Conservation (phyloP, 805 yeast genomes). For the Komagataella ulmi region DNA sequence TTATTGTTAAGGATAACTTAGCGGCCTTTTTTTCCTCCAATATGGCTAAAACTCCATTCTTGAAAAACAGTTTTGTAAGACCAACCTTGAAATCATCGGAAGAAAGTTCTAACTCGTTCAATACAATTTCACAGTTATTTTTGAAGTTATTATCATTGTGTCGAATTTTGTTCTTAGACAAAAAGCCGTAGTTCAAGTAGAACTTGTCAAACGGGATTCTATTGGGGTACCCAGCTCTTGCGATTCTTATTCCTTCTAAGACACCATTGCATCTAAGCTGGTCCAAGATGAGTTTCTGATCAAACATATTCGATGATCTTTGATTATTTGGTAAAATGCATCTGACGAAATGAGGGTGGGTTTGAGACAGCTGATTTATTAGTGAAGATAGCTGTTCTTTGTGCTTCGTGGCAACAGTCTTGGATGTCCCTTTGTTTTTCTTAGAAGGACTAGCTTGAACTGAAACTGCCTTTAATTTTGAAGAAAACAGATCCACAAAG, state of each 20-base stretch:
- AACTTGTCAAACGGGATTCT: slow-evolving; percentile 77
- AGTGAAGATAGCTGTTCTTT: slow-evolving; percentile 68
- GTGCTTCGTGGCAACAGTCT: slow-evolving; percentile 82
- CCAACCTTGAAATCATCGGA: slow-evolving; percentile 51
- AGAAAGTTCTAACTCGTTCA: slow-evolving; percentile 52
- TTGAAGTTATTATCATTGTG: slow-evolving; percentile 29
- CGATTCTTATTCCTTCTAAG: slow-evolving; percentile 92
- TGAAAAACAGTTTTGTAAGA: slow-evolving; percentile 59
- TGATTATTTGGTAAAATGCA: slow-evolving; percentile 84
- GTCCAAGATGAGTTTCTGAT: slow-evolving; percentile 64
- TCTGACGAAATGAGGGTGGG: slow-evolving; percentile 94
- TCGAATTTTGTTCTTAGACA: slow-evolving; percentile 29
- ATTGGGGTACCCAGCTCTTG: slow-evolving; percentile 95
- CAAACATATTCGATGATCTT: slow-evolving; percentile 60
- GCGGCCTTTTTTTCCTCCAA: slow-evolving; percentile 68
- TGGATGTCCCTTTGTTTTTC: slow-evolving; percentile 24
- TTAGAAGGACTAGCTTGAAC: slow-evolving; percentile 4
- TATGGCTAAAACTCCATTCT: slow-evolving; percentile 65
- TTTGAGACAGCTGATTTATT: slow-evolving; percentile 58
- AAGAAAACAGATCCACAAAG: slow-evolving; percentile 39
- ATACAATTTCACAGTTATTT: slow-evolving; percentile 54
- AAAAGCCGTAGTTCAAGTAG: slow-evolving; percentile 58
- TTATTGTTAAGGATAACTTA: slow-evolving; percentile 38
- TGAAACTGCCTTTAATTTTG: slow-evolving; percentile 6
- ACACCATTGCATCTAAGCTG: slow-evolving; percentile 97